Base-by-base conservation (phyloP, 2,329 filamentous ascomycete genomes). In the Chaetomiaceae sp. region DNA sequence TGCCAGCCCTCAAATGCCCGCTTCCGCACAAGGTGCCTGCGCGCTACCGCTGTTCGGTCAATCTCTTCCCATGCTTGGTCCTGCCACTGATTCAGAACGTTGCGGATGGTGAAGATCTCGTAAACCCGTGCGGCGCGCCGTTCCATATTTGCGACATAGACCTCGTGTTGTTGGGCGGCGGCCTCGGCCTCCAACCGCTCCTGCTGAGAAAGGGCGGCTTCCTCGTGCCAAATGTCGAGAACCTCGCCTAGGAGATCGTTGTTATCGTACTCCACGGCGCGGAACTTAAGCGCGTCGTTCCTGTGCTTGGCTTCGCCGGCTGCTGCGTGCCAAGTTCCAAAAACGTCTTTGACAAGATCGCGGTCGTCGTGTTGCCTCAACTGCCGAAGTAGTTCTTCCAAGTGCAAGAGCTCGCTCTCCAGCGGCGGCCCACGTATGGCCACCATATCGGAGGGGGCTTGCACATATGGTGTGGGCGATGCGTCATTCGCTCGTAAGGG, bases 1-100 rank as follows among this genome's bases (percentile, higher is more conserved):
- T 76, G 73, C 84, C 84, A 88, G 7, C 79, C 79, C 48, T 77
- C 78, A 62, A 87, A 88, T 50, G 81, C 83, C 45, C 78, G 77
- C 11, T 77, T 79, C 45, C 83, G 74, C 44, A 93, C 67, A 49
- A 90, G 79, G 60, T 88, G 84, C 51, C 79, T 73, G 51, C 84
- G 75, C 17, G 86, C 87, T 34, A 80, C 72, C 4, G 76, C 78
- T 4, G 85, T 87, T 33, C 79, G 76, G 51, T 80, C 74, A 14
- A 81, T 70, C 58, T 87, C 79, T 12, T 86, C 79, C 6, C 73
- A 74, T 10, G 85, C 75, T 41, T 75, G 71, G 45, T 76, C 74
- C 10, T 77, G 76, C 88, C 88, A 94, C 53, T 84, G 79, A 1
- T 72, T 76, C 47, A 87, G 81, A 2, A 78, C 75, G 60, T 80